phyloP scores from a whole-genome alignment of 2,329 filamentous ascomycete species.

The Trichophyton simii region DNA sequence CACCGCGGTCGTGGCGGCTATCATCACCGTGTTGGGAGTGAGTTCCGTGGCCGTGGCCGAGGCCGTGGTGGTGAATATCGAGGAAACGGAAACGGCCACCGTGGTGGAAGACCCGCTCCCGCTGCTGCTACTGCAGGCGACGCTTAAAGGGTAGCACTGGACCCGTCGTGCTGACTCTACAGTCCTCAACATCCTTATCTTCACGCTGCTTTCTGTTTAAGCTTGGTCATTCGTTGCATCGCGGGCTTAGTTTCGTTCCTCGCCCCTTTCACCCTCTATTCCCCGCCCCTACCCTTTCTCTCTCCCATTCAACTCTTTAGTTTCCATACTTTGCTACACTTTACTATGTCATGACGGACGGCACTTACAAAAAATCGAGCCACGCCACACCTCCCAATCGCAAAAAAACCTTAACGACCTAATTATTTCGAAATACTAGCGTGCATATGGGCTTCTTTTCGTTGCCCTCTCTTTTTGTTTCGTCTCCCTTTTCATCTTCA shows the following conservation, averaged over 20 bases:
- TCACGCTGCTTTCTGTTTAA: background rate
- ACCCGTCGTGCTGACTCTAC: background rate
- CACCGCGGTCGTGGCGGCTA: conserved; percentile 23
- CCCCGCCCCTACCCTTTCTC: background rate
- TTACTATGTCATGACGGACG: background rate
- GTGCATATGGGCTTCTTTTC: background rate
- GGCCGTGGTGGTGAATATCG: conserved; percentile 22
- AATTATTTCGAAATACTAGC: background rate
- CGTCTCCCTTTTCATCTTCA: background rate
- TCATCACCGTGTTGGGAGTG: conserved; percentile 20
- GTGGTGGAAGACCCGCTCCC: conserved; percentile 16
- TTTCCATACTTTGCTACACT: background rate
- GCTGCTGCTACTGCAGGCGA: background rate
- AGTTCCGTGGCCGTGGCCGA: conserved; percentile 27
- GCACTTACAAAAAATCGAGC: background rate
- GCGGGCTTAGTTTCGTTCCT: background rate
- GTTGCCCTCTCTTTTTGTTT: background rate
- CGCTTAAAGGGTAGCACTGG: background rate
- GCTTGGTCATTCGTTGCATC: background rate
- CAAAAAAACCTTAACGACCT: background rate
- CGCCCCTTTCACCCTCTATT: background rate
- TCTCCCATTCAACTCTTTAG: background rate
- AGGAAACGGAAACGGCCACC: conserved; percentile 18
- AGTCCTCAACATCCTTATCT: background rate
- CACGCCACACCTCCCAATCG: background rate